Evolutionary conservation across 768 basidiomycete species (phyloP).

Genomic region (Termitomyces sp.): DNA sequence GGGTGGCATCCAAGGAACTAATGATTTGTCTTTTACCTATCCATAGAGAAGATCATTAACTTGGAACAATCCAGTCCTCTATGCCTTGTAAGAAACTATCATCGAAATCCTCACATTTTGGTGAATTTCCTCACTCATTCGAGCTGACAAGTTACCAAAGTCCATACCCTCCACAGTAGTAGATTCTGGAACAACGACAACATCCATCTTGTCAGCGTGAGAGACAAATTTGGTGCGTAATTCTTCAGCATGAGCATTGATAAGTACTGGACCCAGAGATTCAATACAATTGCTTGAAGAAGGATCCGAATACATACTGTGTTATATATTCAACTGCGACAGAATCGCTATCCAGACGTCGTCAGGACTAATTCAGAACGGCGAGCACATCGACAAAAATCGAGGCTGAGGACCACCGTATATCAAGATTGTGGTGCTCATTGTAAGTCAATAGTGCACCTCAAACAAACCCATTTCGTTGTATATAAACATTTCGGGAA

Average conservation of each 20-base stretch:
- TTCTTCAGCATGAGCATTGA: constrained; percentile 29
- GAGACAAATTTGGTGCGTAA: constrained; percentile 33
- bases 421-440: constrained; percentile 8
- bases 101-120: neutral
- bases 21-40: constrained; percentile 1
- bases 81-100: neutral
- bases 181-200: constrained; percentile 23
- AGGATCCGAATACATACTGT: constrained; percentile 13
- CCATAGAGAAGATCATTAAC: neutral
- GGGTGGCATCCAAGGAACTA: constrained; percentile 1
- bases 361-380: constrained; percentile 18
- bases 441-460: constrained; percentile 11
- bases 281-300: too few species aligned
- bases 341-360: constrained; percentile 40
- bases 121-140: constrained; percentile 20
- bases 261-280: constrained; percentile 3
- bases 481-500: neutral
- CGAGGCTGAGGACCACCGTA: neutral
- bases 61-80: neutral
- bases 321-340: constrained; percentile 34
- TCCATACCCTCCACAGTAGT: constrained; percentile 25
- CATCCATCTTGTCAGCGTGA: constrained; percentile 30
- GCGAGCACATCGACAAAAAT: neutral
- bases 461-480: constrained; percentile 10
- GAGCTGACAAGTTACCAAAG: constrained; percentile 27